Evolutionary conservation across 1,139 yeast species (phyloP), one percentile per base, ranked within the genome.

Genomic region (Lodderomyces oxycetoniae): DNA sequence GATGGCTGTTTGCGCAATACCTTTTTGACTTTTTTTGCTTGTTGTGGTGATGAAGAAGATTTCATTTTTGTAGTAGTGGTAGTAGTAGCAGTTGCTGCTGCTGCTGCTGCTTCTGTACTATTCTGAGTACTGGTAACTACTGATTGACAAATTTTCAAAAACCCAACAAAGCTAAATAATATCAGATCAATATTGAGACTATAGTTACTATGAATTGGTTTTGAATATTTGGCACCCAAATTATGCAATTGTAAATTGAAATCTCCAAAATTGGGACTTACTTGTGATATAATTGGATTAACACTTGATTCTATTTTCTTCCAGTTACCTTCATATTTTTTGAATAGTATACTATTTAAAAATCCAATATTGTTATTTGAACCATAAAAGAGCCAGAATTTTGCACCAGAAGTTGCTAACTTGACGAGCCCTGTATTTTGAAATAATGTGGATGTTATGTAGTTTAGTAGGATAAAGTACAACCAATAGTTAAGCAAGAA

Each of bases 401-500:
- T 37, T 3, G 33, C 13, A 3, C 19, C 17, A 11, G 24, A 14
- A 3, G 11, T 21, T 3, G 21, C 15, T 8, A 30, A 30, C 8
- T 17, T 16, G 33, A 25, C 24, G 4, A 34, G 9, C 12, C 21
- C 31, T 19, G 15, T 15, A 24, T 35, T 28, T 7, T 22, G 14
- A 11, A 39, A 16, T 7, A 39, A 16, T 2, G 13, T 20, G 24
- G 30, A 12, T 12, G 33, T 30, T 3, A 40, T 26, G 19, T 22
- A 36, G 20, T 35, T 37, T n/a, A 42, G 15, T 10, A 32, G 3
- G 3, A 40, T 31, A 30, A 36, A 43, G 28, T 41, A 44, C 14
- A 44, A 6, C 48, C 48, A 44, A 31, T 44, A 44, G 28, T 44
- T 44, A 14, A 44, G 25, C 15, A 44, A 26, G 19, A 33, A 41